These are phyloP conservation scores for Citrullus colocynthis DNA, from an alignment of 306 rosid genomes.

Conservation along the genomic window DNA sequence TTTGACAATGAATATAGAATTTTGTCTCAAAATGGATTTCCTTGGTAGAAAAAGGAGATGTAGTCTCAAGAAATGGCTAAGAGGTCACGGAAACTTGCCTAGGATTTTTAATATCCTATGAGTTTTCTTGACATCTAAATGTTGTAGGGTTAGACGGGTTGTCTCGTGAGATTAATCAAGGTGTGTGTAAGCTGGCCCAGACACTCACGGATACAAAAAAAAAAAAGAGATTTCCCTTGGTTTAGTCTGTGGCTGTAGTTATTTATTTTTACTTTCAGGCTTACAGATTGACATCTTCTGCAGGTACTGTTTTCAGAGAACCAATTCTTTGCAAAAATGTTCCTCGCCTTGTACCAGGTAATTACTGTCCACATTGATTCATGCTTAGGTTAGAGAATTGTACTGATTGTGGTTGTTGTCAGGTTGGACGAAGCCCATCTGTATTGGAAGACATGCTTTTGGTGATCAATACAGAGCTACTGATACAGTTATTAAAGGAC, in stretches of 20 bases:
- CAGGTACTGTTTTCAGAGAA: slow-evolving; percentile 98
- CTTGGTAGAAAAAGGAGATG: no score
- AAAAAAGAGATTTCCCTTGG: not conserved
- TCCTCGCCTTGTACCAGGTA: slow-evolving; percentile 98
- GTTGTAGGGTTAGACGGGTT: no score
- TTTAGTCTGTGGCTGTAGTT: not conserved
- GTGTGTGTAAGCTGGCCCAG: no score
- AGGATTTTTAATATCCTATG: no score
- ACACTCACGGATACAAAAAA: no score
- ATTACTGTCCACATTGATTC: slow-evolving; percentile 5
- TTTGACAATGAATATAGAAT: not conserved
- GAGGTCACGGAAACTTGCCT: no score
- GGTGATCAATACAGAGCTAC: slow-evolving; percentile 96
- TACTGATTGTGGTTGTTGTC: slow-evolving; percentile 13
- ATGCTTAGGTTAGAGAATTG: not conserved
- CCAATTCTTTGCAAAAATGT: slow-evolving; percentile 92
- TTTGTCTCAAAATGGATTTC: not conserved
- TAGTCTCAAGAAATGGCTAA: no score
- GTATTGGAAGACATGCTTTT: slow-evolving; percentile 98
- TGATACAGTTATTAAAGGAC: slow-evolving; percentile 79
- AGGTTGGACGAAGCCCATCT: slow-evolving; percentile 95
- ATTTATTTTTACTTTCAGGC: not conserved
- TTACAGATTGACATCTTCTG: slow-evolving; percentile 4
- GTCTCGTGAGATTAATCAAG: no score
- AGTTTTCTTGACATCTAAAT: no score